Percentiles rank a stretch among this genome's conserved stretches.
phyloP scores from a whole-genome alignment of 202 grass and related monocot species.

The Setaria viridis region DNA sequence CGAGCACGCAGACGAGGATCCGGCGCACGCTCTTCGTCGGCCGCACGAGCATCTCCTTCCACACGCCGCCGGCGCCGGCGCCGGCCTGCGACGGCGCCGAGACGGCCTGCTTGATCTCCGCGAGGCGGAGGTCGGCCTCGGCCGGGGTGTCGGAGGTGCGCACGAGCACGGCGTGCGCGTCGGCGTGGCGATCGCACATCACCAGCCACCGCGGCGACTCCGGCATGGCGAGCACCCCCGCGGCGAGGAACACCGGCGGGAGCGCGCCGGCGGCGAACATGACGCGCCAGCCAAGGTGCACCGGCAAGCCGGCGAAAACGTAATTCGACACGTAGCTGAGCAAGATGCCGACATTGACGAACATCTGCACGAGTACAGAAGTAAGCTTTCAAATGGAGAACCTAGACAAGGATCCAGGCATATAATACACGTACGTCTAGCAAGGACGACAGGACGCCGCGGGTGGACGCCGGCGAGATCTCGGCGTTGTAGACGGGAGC shows the following conservation, averaged over 20 bases:
- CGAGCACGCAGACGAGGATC: conserved; percentile 34
- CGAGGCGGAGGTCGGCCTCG: conserved; percentile 58
- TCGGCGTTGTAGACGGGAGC: conserved; percentile 53
- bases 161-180: conserved; percentile 46
- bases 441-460: conserved; percentile 47
- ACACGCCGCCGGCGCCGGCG: not conserved
- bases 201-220: conserved; percentile 71
- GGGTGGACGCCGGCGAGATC: conserved; percentile 46
- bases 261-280: conserved; percentile 54
- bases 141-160: conserved; percentile 26
- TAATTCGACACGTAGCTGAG: conserved; percentile 68
- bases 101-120: conserved; percentile 51
- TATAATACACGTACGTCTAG: conserved; percentile 20
- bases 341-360: conserved; percentile 54
- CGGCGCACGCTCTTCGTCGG: conserved; percentile 58
- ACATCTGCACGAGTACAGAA: not conserved
- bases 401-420: conserved; percentile 15
- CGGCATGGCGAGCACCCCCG: conserved; percentile 56
- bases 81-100: not conserved
- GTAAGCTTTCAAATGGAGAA: not conserved
- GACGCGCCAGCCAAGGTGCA: conserved; percentile 56
- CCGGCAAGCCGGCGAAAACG: conserved; percentile 45
- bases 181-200: conserved; percentile 47
- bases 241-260: conserved; percentile 37
- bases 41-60: conserved; percentile 49